phyloP scores from a whole-genome alignment of 768 basidiomycete species.

The Guyanaporus albipodus region DNA sequence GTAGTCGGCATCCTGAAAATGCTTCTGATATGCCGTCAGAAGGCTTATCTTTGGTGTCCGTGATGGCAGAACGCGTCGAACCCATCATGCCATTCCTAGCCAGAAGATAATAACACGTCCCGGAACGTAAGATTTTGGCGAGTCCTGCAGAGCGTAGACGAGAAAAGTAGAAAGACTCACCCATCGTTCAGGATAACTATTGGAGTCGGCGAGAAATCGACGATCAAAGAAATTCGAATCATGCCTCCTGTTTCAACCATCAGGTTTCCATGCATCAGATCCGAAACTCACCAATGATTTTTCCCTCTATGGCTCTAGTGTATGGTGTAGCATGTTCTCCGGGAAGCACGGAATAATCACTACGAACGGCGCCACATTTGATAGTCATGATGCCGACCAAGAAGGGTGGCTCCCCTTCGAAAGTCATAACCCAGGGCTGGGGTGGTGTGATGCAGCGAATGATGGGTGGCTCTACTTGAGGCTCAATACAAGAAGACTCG shows the following conservation, averaged over 20 bases:
- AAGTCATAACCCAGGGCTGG: slow-evolving; percentile 43
- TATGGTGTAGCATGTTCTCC: slow-evolving; percentile 38
- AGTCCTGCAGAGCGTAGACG: background rate
- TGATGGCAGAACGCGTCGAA: background rate
- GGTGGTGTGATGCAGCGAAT: slow-evolving; percentile 21
- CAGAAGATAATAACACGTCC: slow-evolving; percentile 2
- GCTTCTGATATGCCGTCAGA: background rate
- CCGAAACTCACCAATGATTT: slow-evolving; percentile 32
- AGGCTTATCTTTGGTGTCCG: slow-evolving; percentile 3
- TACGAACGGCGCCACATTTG: slow-evolving; percentile 37
- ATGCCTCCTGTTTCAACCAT: background rate
- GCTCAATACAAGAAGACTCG: slow-evolving; percentile 22
- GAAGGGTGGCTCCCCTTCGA: slow-evolving; percentile 46
- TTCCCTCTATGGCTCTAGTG: slow-evolving; percentile 40
- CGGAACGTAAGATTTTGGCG: background rate
- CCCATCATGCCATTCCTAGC: slow-evolving; percentile 40
- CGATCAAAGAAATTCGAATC: background rate
- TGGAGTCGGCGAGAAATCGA: background rate
- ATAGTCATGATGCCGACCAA: slow-evolving; percentile 37
- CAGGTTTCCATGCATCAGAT: background rate
- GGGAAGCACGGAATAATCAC: slow-evolving; percentile 36
- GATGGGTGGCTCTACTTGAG: slow-evolving; percentile 1
- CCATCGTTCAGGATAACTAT: slow-evolving; percentile 39
- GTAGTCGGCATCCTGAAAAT: slow-evolving; percentile 13
- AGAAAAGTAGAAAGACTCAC: slow-evolving; percentile 33